Conservation (phyloP, 2,329 filamentous ascomycete species). For the Penicillium sp. region DNA sequence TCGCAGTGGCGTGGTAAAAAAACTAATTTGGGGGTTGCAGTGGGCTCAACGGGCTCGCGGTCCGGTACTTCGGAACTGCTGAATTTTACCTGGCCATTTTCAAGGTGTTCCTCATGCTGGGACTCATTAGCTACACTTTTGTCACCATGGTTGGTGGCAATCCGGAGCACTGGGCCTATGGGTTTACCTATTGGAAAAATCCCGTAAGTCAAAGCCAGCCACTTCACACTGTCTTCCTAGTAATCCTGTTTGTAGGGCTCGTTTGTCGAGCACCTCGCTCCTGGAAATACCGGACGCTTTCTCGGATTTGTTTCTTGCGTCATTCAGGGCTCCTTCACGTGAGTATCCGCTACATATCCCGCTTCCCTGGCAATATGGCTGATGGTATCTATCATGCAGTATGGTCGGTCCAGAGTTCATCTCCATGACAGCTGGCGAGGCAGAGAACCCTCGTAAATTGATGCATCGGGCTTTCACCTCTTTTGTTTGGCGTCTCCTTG, state of each 20-base stretch:
- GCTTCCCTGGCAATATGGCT: background rate
- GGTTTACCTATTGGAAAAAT: conserved; percentile 66
- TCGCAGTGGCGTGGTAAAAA: too few relatives aligned
- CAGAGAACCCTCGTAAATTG: conserved; percentile 65
- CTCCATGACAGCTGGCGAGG: conserved; percentile 2
- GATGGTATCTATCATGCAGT: conserved; percentile 9
- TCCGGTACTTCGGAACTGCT: conserved; percentile 49
- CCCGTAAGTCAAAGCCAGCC: conserved; percentile 41
- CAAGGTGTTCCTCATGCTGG: conserved; percentile 42
- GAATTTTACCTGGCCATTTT: conserved; percentile 54
- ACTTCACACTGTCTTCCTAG: background rate
- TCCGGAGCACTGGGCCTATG: conserved; percentile 68
- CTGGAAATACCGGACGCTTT: conserved; percentile 63
- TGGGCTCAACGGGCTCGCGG: conserved; percentile 47
- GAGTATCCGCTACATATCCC: background rate
- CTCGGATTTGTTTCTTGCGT: conserved; percentile 66
- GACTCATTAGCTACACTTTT: conserved; percentile 60
- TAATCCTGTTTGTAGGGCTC: conserved; percentile 44
- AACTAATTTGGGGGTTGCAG: background rate
- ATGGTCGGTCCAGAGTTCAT: conserved; percentile 63
- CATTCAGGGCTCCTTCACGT: conserved; percentile 68
- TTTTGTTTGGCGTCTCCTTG: conserved; percentile 74
- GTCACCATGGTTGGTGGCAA: conserved; percentile 81
- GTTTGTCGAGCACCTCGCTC: conserved; percentile 66
- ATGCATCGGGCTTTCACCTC: conserved; percentile 74